Conservation (phyloP, 306 rosid species). For the Cucumis melo region DNA sequence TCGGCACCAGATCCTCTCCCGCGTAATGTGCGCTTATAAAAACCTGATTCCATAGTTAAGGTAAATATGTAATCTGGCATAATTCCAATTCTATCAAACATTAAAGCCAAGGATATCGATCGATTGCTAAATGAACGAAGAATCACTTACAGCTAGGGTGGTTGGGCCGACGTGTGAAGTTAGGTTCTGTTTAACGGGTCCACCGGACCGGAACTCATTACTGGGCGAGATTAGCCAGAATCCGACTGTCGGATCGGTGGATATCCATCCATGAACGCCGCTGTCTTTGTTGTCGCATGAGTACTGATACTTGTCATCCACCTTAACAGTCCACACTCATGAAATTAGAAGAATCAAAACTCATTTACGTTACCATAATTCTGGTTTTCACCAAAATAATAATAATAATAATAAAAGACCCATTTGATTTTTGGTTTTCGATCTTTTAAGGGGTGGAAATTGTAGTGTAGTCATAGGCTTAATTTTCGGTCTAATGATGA, state of each 20-base stretch:
- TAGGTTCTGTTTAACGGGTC: conserved; percentile 75
- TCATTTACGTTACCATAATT: neutral
- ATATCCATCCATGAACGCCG: conserved; percentile 32
- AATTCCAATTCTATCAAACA: neutral
- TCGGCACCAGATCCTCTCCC: conserved; percentile 33
- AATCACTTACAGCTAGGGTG: conserved; percentile 60
- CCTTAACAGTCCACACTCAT: conserved; percentile 6
- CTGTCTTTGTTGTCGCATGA: conserved; percentile 31
- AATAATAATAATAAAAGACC: too few species aligned
- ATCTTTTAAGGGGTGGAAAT: too few species aligned
- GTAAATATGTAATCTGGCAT: neutral
- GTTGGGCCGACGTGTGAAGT: conserved; percentile 97
- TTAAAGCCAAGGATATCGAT: neutral
- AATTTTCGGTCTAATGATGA: too few species aligned
- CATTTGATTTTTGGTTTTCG: too few species aligned
- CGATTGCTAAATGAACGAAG: neutral
- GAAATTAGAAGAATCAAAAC: neutral
- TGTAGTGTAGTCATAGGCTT: too few species aligned
- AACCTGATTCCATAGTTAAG: conserved; percentile 8
- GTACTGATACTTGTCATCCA: conserved; percentile 38
- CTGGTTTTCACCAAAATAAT: neutral
- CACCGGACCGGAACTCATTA: conserved; percentile 48
- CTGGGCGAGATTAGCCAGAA: conserved; percentile 41
- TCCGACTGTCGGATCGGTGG: conserved; percentile 17
- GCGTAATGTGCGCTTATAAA: conserved; percentile 41